Percentiles rank a stretch among this genome's conserved stretches.
phyloP scores from a whole-genome alignment of 148 eudicot genomes.

The Tetragonia tetragonoides region DNA sequence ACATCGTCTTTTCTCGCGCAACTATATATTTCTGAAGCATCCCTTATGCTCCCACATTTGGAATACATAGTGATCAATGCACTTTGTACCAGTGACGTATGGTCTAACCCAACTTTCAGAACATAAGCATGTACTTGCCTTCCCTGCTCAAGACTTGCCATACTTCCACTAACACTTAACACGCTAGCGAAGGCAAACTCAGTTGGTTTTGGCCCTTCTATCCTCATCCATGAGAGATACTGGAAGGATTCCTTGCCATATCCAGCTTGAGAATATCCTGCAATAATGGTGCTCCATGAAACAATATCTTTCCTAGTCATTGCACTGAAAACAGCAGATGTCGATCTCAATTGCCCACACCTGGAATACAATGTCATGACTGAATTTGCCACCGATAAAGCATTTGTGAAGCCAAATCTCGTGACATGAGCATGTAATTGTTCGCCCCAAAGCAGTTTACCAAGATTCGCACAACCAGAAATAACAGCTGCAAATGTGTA shows the following conservation, averaged over 20 bases:
- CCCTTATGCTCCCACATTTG: constrained; percentile 76
- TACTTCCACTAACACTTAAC: constrained; percentile 67
- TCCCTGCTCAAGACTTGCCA: constrained; percentile 88
- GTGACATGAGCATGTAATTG: constrained; percentile 70
- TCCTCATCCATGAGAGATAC: constrained; percentile 62
- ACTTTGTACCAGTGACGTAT: constrained; percentile 53
- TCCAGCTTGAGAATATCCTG: constrained; percentile 76
- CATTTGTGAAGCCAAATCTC: constrained; percentile 40
- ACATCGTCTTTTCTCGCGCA: constrained; percentile 41
- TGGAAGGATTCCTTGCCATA: constrained; percentile 68
- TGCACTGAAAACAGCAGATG: constrained; percentile 46
- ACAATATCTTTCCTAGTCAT: constrained; percentile 61
- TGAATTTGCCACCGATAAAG: constrained; percentile 82
- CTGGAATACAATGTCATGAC: constrained; percentile 72
- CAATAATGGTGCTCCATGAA: constrained; percentile 85
- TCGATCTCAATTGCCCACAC: constrained; percentile 50
- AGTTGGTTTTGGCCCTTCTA: constrained; percentile 70
- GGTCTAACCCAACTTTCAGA: constrained; percentile 58
- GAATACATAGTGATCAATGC: constrained; percentile 82
- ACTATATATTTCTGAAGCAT: constrained; percentile 56
- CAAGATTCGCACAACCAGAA: constrained; percentile 56
- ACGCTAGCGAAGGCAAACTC: constrained; percentile 75
- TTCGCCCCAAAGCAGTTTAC: constrained; percentile 50
- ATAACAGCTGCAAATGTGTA: constrained; percentile 79
- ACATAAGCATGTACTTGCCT: constrained; percentile 76